phyloP scores from a whole-genome alignment of 805 yeast species.

The Suhomyces kilbournensis region DNA sequence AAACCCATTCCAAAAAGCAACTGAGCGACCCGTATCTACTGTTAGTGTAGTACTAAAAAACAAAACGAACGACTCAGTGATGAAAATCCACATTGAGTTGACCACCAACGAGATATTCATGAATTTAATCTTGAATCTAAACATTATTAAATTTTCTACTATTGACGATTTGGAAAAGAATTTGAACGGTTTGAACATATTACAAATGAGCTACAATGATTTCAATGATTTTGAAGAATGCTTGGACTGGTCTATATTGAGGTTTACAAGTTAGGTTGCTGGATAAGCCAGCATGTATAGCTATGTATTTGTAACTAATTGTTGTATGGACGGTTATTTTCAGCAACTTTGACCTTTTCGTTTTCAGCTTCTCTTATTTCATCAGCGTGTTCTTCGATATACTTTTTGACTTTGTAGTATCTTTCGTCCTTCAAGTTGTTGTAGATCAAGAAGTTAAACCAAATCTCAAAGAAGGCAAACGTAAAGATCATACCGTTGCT shows the following conservation, averaged over 20 bases:
- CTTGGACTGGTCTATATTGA: constrained; percentile 50
- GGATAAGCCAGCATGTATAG: neutral
- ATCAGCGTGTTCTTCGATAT: constrained; percentile 37
- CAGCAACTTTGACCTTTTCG: constrained; percentile 30
- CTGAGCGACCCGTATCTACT: constrained; percentile 35
- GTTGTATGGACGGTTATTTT: constrained; percentile 12
- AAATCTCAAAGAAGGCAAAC: constrained; percentile 61
- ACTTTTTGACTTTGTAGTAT: constrained; percentile 44
- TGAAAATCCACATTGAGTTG: constrained; percentile 29
- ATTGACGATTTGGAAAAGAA: constrained; percentile 24
- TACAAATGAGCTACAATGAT: constrained; percentile 49
- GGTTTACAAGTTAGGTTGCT: constrained; percentile 20
- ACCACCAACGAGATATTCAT: constrained; percentile 42
- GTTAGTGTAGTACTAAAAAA: constrained; percentile 24
- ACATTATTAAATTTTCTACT: constrained; percentile 28
- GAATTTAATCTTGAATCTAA: constrained; percentile 35
- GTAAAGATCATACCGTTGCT: constrained; percentile 63
- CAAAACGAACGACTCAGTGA: constrained; percentile 11
- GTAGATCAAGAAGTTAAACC: constrained; percentile 64
- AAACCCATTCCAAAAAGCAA: constrained; percentile 39
- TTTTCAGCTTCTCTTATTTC: constrained; percentile 28
- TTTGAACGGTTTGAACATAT: constrained; percentile 34
- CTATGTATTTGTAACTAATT: neutral
- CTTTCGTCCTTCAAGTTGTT: constrained; percentile 65
- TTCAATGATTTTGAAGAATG: constrained; percentile 54